Evolutionary conservation across 2,329 filamentous ascomycete genomes (phyloP), one percentile per base, ranked within the genome.

Genomic region (Hymenoscyphus albidus): DNA sequence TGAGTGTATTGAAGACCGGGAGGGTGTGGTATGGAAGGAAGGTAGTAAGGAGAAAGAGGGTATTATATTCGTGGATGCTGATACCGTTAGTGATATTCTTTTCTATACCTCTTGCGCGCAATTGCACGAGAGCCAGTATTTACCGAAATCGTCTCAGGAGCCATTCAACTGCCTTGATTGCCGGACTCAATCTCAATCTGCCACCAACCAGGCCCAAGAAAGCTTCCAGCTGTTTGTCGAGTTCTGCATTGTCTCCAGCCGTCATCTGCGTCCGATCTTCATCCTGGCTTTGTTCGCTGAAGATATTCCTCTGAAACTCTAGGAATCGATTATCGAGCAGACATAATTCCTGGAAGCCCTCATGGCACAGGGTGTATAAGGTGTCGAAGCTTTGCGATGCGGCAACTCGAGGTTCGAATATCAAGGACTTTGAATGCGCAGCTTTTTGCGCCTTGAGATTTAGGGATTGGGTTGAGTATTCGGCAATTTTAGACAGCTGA

Each of bases 121-220:
- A 13, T 51, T 51, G n/a, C 44, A 51, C 7, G 22, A 51, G 18
- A 16, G n/a, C 44, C 18, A 51, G 2, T 35, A 64, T 83, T 67
- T 80, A 96, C 92, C 89, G 87, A 74, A 98, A 99, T 73, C 94
- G 85, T 73, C 95, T 84, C 62, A 99, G 85, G 58, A 99, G 83
- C 95, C 95, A 99, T 80, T 99, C 96, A 44, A 98, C 83, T 16
- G 93, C 88, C 78, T 96, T 96, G 62, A 97, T 86, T 0, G 92
- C 92, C 51, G 95, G 94, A 79, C 89, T 93, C 39, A 99, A 81
- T 68, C 94, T 83, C 69, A 99, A 76, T 51, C 90, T 85, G 32
- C 88, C 87, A 27, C 91, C 90, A 12, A 90, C 87, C 14, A 98
- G 82, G 39, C 88, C 89, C 70, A 99, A 80, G 75, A 98, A 99